These are phyloP conservation scores for Yamagishiella unicocca DNA, from an alignment of 139 green algal species.

Conservation along the genomic window DNA sequence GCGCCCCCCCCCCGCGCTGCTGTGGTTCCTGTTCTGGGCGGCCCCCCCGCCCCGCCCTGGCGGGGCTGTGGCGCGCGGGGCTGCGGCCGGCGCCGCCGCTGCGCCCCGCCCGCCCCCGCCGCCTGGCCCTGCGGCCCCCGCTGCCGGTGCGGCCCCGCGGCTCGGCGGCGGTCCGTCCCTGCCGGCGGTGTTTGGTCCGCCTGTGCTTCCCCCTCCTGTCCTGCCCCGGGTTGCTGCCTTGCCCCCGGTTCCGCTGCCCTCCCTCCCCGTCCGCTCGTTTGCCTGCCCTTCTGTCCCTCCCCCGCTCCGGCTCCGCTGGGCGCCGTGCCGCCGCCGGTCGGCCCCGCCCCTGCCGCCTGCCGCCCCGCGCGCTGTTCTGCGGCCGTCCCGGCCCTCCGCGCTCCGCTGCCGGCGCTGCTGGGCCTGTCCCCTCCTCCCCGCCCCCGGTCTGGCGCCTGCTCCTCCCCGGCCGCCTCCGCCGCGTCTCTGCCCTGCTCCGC, in stretches of 20 bases:
- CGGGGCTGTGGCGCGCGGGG: slow-evolving; percentile 9
- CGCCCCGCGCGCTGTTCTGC: background rate
- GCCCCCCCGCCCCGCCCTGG: slow-evolving; percentile 27
- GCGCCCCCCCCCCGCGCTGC: slow-evolving; percentile 78
- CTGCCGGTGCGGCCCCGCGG: background rate
- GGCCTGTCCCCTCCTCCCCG: background rate
- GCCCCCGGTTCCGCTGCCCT: background rate
- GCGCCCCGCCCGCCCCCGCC: background rate
- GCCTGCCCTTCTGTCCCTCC: background rate
- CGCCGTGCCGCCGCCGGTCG: background rate
- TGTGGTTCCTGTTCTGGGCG: slow-evolving; percentile 86
- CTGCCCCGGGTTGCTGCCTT: background rate
- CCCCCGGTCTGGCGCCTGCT: background rate
- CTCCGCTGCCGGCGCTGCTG: slow-evolving; percentile 25
- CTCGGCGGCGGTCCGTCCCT: too few species aligned
- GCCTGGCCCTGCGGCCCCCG: slow-evolving; percentile 18
- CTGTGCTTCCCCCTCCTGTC: background rate
- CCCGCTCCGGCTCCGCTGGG: background rate
- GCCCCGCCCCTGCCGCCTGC: slow-evolving; percentile 25
- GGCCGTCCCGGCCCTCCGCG: background rate
- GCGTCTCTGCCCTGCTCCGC: background rate
- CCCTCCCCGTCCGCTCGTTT: background rate
- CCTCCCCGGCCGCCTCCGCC: background rate
- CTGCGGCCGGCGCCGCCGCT: slow-evolving; percentile 1
- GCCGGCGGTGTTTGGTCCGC: background rate